Evolutionary conservation across 2,329 filamentous ascomycete genomes (phyloP), one percentile per base, ranked within the genome.

Genomic region (Penicillium griseofulvum): DNA sequence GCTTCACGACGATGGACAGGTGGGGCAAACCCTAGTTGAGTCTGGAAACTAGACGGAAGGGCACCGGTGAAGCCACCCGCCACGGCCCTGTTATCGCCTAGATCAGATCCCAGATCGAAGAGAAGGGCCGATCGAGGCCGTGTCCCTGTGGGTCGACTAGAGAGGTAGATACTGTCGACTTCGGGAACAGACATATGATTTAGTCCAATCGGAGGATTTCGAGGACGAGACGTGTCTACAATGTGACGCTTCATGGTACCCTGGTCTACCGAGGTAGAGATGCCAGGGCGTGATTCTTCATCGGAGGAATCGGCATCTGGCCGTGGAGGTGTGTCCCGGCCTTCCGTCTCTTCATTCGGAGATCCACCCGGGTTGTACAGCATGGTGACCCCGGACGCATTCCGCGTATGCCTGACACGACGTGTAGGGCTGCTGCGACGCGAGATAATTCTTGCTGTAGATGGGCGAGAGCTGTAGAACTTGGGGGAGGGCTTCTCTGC

Each of bases 371-470:
- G 91, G 33, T 89, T 91, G 74, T 89, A 96, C 1, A 96, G 78
- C 51, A 95, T 91, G 0, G 92, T 96, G 63, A 87, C 90, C 19
- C 86, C 88, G 0, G 92, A 96, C 4, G 88, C 71, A 12, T 90
- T 91, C 36, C 91, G 87, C 52, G 76, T 82, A 65, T 96, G 91
- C 59, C 67, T 67, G 64, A 67, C 74, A 60, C 52, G 74, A 50
- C 71, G 69, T 8, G 59, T 61, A 19, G 72, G 72, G 56, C 70
- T 66, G 63, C 71, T 69, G 60, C 65, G 67, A 54, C 72, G 67
- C 14, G 71, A 71, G 33, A 70, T 56, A 16, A 73, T 54, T 55
- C 62, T 81, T 76, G 61, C 77, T 76, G 65, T 75, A 69, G 67
- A 76, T 29, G 73, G 70, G 3, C 72, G 69, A 29, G 71, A 76